Evolutionary conservation across 2,329 filamentous ascomycete species (phyloP).

Genomic region (Calonectria pauciramosa): DNA sequence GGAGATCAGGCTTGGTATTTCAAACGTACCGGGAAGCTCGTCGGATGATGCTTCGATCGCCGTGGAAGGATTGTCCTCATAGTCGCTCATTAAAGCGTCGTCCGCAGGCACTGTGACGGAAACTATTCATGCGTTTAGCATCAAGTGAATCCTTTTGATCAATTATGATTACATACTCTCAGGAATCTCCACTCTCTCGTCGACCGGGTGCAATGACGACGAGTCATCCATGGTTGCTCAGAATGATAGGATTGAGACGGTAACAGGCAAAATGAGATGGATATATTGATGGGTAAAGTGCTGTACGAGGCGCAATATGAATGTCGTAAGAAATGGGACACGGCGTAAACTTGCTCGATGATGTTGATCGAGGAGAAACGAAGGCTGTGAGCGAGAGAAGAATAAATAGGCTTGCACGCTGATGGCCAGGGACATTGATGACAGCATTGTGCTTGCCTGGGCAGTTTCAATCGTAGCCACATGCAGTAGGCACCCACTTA

Average conservation of each 20-base stretch:
- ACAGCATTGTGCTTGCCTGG: not conserved
- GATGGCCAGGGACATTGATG: not conserved
- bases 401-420: not conserved
- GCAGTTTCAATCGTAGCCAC: not conserved
- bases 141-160: not conserved
- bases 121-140: not conserved
- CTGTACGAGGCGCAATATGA: not conserved
- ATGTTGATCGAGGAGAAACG: not conserved
- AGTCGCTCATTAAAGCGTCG: too few relatives aligned
- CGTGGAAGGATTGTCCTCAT: not conserved
- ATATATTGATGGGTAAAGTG: not conserved
- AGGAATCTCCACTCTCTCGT: not conserved
- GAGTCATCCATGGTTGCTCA: not conserved
- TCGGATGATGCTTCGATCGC: not conserved
- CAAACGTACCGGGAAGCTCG: not conserved
- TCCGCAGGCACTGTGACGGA: not conserved
- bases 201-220: too few relatives aligned
- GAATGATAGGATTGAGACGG: not conserved
- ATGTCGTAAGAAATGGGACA: not conserved
- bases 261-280: not conserved
- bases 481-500: not conserved
- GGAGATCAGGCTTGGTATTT: not conserved
- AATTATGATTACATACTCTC: not conserved
- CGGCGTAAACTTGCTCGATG: not conserved
- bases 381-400: not conserved